These are phyloP conservation scores for Daldinia loculata DNA, from an alignment of 495 filamentous ascomycete genomes.

Conservation along the genomic window DNA sequence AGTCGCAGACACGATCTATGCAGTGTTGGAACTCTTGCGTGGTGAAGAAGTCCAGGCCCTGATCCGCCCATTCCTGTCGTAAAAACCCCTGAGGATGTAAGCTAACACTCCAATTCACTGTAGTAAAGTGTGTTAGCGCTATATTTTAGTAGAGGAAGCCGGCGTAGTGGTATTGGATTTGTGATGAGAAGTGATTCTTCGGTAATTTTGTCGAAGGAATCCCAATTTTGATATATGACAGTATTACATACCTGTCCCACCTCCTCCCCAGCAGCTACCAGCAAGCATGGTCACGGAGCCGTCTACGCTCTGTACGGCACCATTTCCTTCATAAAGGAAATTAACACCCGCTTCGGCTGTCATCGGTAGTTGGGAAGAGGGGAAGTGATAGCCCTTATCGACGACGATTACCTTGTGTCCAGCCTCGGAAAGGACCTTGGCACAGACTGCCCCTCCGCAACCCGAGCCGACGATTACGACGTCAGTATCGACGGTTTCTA, in stretches of 20 bases:
- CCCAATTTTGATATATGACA: background rate
- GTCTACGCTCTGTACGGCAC: constrained; percentile 67
- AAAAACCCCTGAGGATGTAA: constrained; percentile 84
- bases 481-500: constrained; percentile 73
- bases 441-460: constrained; percentile 84
- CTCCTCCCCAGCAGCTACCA: constrained; percentile 83
- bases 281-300: constrained; percentile 67
- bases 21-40: constrained; percentile 77
- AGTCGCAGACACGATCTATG: constrained; percentile 68
- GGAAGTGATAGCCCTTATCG: constrained; percentile 81
- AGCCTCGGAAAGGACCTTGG: constrained; percentile 80
- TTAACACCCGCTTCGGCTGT: constrained; percentile 59
- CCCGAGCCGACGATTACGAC: constrained; percentile 88
- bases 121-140: background rate
- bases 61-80: constrained; percentile 79
- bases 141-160: background rate
- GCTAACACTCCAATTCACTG: constrained; percentile 85
- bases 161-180: background rate
- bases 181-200: background rate
- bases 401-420: constrained; percentile 80
- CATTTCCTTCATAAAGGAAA: constrained; percentile 72
- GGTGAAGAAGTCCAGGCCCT: constrained; percentile 80
- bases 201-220: background rate
- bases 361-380: constrained; percentile 79
- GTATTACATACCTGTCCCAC: constrained; percentile 62